Base-by-base conservation (phyloP, 2,329 filamentous ascomycete genomes). In the Colletotrichum godetiae region DNA sequence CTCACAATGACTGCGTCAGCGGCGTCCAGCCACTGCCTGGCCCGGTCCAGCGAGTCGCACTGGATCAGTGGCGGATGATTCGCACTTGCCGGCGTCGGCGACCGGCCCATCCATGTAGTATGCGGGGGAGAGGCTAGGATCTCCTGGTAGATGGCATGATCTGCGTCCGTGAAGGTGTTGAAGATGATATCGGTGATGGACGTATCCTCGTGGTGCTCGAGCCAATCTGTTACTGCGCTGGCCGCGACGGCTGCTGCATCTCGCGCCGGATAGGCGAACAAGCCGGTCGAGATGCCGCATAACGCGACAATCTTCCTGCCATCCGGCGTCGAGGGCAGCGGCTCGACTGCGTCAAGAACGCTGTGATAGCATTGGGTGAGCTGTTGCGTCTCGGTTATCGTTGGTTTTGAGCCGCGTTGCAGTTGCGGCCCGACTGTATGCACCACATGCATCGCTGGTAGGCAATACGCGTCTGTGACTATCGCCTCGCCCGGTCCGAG, bases 351-450 rank as follows among this genome's bases (percentile, higher is more conserved):
- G 13, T 78, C 75, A 3, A 82, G 76, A 13, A 80, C 79, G 33
- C 78, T 79, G 7, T 64, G 64, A 63, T 82, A 82, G 64, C 80
- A 81, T 24, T 77, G 74, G 7, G 74, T 73, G 5, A 82, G 76
- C 42, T 80, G 74, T 3, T 68, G 69, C 13, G 72, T 70, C 15
- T 77, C 67, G 42, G 64, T 72, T 10, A 66, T 65, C 6, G 70
- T 76, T 2, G 80, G 79, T 6, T 46, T 55, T 8, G 74, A 61
- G 29, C 78, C 78, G 29, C 67, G 75, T 6, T 63, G 61, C 22
- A 83, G 76, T 74, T 80, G 78, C 6, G 81, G 81, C 6, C 81
- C 81, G 4, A 81, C 81, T 11, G 80, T 81, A 60, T 82, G 81
- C 31, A 83, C 76, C 19, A 82, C 75, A 62, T 78, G 77, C 19